These are phyloP conservation scores for Puccinia triticina DNA, from an alignment of 1,284 basidiomycete genomes.

Conservation along the genomic window DNA sequence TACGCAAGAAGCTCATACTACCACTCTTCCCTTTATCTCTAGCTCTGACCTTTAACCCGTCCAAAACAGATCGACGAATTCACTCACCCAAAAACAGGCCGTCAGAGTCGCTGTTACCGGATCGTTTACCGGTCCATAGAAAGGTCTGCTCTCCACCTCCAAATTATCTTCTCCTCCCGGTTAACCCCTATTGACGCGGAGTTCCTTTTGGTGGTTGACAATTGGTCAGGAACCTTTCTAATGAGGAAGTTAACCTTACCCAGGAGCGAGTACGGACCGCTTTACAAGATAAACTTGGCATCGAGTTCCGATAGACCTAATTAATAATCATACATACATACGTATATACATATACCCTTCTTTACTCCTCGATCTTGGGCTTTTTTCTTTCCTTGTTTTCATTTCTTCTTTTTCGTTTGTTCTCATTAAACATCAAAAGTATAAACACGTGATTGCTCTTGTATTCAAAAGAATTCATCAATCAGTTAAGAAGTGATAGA, in stretches of 20 bases:
- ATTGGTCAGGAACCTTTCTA: conserved; percentile 73
- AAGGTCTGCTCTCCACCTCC: conserved; percentile 65
- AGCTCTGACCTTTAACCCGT: no score
- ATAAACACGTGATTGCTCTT: no score
- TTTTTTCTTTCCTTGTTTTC: not conserved
- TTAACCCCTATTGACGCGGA: not conserved
- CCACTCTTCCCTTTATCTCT: not conserved
- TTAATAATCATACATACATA: no score
- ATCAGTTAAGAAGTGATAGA: no score
- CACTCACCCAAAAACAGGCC: conserved; percentile 81
- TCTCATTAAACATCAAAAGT: no score
- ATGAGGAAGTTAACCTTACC: conserved; percentile 82
- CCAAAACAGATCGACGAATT: conserved; percentile 74
- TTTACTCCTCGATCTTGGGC: not conserved
- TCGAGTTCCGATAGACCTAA: conserved; percentile 59
- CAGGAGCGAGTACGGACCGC: conserved; percentile 65
- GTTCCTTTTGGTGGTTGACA: conserved; percentile 2
- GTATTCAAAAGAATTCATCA: no score
- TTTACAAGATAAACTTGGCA: conserved; percentile 62
- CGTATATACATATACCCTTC: not conserved
- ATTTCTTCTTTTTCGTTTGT: no score
- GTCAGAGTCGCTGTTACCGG: conserved; percentile 81
- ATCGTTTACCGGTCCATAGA: conserved; percentile 98
- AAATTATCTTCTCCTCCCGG: conserved; percentile 2
- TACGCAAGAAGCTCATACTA: not conserved